Evolutionary conservation across 2,329 filamentous ascomycete species (phyloP).

Genomic region (Thielaviopsis cerberus): DNA sequence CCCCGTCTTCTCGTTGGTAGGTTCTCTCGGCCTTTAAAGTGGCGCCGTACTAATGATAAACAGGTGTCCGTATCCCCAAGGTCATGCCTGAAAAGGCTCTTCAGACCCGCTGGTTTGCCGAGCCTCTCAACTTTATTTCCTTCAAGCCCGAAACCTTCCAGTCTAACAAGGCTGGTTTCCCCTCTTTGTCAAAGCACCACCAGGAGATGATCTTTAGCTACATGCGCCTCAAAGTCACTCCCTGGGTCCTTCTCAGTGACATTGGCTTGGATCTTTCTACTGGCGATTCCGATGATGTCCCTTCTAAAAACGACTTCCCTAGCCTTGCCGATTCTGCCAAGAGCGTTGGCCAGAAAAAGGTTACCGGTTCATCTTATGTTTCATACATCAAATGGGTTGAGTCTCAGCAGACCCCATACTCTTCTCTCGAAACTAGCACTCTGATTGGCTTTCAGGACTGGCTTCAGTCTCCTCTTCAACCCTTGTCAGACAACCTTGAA

Average conservation of each 20-base stretch:
- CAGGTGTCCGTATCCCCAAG: conserved; percentile 28
- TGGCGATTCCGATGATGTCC: conserved; percentile 10
- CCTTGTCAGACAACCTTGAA: conserved; percentile 87
- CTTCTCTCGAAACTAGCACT: conserved; percentile 30
- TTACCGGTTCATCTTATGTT: conserved; percentile 32
- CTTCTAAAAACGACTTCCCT: conserved; percentile 41
- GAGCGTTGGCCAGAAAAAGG: conserved; percentile 16
- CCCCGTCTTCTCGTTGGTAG: conserved; percentile 66
- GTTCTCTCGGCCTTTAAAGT: conserved; percentile 17
- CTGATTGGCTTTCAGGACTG: conserved; percentile 65
- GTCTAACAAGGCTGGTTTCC: conserved; percentile 40
- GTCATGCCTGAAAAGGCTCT: conserved; percentile 40
- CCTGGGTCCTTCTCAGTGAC: conserved; percentile 46
- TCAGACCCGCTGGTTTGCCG: conserved; percentile 50
- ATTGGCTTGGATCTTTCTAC: conserved; percentile 30
- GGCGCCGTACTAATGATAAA: neutral
- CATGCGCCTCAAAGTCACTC: conserved; percentile 44
- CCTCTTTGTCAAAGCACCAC: conserved; percentile 41
- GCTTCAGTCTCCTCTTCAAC: conserved; percentile 84
- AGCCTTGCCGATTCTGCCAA: conserved; percentile 48
- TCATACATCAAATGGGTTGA: conserved; percentile 75
- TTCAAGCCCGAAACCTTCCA: conserved; percentile 37
- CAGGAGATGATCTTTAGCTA: conserved; percentile 42
- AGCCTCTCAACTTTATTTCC: conserved; percentile 45
- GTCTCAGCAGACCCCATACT: conserved; percentile 51